These are phyloP conservation scores for Claviceps pazoutovae DNA, from an alignment of 2,329 filamentous ascomycete genomes.

Conservation along the genomic window DNA sequence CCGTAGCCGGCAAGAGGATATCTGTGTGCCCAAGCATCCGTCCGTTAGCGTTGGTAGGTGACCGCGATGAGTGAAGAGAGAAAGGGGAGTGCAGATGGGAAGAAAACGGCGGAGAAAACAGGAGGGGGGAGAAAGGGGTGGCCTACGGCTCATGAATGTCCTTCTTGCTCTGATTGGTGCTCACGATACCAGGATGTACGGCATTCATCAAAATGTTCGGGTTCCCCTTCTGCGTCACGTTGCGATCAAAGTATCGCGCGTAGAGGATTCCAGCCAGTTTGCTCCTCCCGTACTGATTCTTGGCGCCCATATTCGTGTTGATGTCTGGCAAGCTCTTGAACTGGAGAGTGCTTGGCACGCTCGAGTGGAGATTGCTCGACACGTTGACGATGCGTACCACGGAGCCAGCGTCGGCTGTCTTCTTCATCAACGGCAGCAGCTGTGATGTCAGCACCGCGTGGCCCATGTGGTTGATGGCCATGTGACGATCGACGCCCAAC, in stretches of 20 bases:
- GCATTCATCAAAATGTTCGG: neutral
- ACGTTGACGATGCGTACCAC: neutral
- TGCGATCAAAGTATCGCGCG: constrained; percentile 1
- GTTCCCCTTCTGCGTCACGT: neutral
- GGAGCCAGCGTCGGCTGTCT: neutral
- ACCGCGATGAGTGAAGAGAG: too few relatives aligned
- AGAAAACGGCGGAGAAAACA: neutral
- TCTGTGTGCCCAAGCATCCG: neutral
- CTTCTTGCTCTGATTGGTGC: neutral
- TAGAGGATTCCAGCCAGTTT: neutral
- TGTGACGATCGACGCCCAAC: constrained; percentile 1
- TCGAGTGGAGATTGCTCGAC: neutral
- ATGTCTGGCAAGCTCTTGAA: neutral
- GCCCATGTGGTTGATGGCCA: constrained; percentile 1
- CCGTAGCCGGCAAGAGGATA: constrained; percentile 1
- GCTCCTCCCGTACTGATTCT: neutral
- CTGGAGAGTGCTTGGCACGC: neutral
- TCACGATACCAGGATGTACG: neutral
- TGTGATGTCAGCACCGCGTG: neutral
- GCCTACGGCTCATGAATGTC: neutral
- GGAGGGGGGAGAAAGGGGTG: neutral
- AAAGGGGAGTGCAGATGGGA: too few relatives aligned
- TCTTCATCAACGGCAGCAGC: constrained; percentile 1
- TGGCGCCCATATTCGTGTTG: neutral
- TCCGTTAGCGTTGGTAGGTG: neutral